Evolutionary conservation across 2,329 filamentous ascomycete genomes (phyloP).

Genomic region (Cladophialophora chaetospira): DNA sequence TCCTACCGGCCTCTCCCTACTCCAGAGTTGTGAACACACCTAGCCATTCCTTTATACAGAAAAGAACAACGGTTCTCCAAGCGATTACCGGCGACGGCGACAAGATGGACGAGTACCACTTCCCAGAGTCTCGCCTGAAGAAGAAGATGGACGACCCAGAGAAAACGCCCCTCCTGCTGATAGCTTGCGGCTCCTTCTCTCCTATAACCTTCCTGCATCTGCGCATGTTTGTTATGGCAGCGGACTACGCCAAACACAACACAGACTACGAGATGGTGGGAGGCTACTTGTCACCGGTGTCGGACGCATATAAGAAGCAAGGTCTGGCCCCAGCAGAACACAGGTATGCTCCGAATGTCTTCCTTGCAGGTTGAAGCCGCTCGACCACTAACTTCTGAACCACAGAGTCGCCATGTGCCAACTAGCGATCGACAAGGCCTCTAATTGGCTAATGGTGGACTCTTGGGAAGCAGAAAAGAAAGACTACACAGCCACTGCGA

Average conservation of each 20-base stretch:
- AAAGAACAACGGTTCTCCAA: slow-evolving; percentile 26
- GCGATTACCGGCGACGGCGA: slow-evolving; percentile 28
- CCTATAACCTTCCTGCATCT: slow-evolving; percentile 76
- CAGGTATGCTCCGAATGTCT: slow-evolving; percentile 47
- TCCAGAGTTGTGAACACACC: background rate
- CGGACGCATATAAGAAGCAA: slow-evolving; percentile 75
- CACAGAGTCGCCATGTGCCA: slow-evolving; percentile 78
- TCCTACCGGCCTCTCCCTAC: slow-evolving; percentile 6
- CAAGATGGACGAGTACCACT: slow-evolving; percentile 45
- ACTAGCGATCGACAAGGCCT: slow-evolving; percentile 72
- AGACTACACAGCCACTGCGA: slow-evolving; percentile 83
- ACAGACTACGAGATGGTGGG: slow-evolving; percentile 82
- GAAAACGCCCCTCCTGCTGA: slow-evolving; percentile 50
- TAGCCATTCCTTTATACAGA: slow-evolving; percentile 4
- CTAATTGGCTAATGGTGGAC: slow-evolving; percentile 82
- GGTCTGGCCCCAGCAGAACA: slow-evolving; percentile 73
- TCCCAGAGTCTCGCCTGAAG: slow-evolving; percentile 49
- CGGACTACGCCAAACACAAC: slow-evolving; percentile 74
- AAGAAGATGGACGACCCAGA: slow-evolving; percentile 50
- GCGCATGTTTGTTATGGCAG: slow-evolving; percentile 86
- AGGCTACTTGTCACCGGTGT: slow-evolving; percentile 79
- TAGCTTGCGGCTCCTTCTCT: slow-evolving; percentile 64
- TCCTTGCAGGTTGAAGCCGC: no score
- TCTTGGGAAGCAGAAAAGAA: slow-evolving; percentile 85
- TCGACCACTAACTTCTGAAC: slow-evolving; percentile 14